These are phyloP conservation scores for Fusarium agapanthi DNA, from an alignment of 2,329 filamentous ascomycete genomes.

Conservation along the genomic window DNA sequence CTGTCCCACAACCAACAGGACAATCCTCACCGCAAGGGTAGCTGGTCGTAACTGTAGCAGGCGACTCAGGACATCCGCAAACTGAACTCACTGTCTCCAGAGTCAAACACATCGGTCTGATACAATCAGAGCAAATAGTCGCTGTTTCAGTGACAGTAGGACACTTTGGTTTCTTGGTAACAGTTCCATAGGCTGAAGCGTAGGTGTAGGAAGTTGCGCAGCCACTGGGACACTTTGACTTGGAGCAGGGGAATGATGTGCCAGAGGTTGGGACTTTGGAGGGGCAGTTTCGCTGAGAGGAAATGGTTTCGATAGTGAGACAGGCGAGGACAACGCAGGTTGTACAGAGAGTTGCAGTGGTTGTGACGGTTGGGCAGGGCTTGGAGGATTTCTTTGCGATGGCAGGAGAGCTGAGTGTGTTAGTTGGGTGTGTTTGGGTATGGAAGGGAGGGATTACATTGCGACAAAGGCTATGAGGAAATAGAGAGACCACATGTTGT, in stretches of 20 bases:
- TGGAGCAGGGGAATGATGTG: conserved; percentile 35
- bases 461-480: conserved; percentile 8
- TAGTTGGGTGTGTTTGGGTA: background rate
- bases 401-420: conserved; percentile 6
- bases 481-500: conserved; percentile 14
- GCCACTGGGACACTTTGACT: conserved; percentile 33
- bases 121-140: conserved; percentile 48
- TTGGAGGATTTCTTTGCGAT: conserved; percentile 7
- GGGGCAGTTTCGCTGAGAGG: conserved; percentile 44
- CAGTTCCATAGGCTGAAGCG: conserved; percentile 25
- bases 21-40: conserved; percentile 41
- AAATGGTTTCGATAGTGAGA: conserved; percentile 44
- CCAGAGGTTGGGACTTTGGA: conserved; percentile 41
- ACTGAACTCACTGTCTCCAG: conserved; percentile 44
- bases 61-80: conserved; percentile 45
- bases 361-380: conserved; percentile 48
- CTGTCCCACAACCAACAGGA: conserved; percentile 42
- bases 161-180: conserved; percentile 33
- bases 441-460: background rate
- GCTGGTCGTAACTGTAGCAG: conserved; percentile 43
- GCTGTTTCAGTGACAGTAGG: conserved; percentile 47
- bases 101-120: conserved; percentile 43
- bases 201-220: conserved; percentile 40
- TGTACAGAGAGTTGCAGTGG: conserved; percentile 45
- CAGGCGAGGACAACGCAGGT: conserved; percentile 47